Evolutionary conservation across 805 yeast genomes (phyloP).

Genomic region (Blastobotrys peoriensis): DNA sequence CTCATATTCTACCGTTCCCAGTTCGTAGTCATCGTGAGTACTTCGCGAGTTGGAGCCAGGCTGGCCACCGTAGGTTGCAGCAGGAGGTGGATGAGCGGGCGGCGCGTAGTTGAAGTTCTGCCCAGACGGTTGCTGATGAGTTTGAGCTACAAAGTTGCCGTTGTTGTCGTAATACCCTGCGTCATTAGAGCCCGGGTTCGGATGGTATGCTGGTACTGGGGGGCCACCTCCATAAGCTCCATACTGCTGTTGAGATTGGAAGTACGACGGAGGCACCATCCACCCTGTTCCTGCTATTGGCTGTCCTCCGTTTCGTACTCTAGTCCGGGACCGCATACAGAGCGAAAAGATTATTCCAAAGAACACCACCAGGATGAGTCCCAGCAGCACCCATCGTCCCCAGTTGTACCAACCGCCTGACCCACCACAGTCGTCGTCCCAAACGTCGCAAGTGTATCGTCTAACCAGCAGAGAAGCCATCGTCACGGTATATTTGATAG

Average conservation of each 20-base stretch:
- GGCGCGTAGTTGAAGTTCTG: constrained; percentile 9
- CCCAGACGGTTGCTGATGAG: neutral
- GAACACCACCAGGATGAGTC: constrained; percentile 21
- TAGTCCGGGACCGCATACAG: constrained; percentile 21
- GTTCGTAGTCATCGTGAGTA: neutral
- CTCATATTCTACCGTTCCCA: neutral
- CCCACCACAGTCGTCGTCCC: constrained; percentile 23
- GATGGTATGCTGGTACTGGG: constrained; percentile 29
- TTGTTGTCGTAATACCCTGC: constrained; percentile 67
- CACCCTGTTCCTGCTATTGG: constrained; percentile 76
- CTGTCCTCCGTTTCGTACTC: constrained; percentile 34
- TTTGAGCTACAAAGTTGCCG: constrained; percentile 37
- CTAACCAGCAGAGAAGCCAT: constrained; percentile 5
- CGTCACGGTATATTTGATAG: no score
- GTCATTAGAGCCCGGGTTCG: constrained; percentile 38
- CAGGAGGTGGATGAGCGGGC: constrained; percentile 14
- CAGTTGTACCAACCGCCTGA: constrained; percentile 31
- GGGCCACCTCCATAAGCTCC: constrained; percentile 31
- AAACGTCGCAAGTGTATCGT: constrained; percentile 10
- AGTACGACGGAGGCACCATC: constrained; percentile 80
- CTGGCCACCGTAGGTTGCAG: constrained; percentile 4
- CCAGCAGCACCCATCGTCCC: constrained; percentile 34
- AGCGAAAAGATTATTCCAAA: constrained; percentile 20
- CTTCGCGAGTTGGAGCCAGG: neutral
- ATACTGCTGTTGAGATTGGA: constrained; percentile 49